Conservation (phyloP, 2,329 filamentous ascomycete species). For the Capronia coronata region DNA sequence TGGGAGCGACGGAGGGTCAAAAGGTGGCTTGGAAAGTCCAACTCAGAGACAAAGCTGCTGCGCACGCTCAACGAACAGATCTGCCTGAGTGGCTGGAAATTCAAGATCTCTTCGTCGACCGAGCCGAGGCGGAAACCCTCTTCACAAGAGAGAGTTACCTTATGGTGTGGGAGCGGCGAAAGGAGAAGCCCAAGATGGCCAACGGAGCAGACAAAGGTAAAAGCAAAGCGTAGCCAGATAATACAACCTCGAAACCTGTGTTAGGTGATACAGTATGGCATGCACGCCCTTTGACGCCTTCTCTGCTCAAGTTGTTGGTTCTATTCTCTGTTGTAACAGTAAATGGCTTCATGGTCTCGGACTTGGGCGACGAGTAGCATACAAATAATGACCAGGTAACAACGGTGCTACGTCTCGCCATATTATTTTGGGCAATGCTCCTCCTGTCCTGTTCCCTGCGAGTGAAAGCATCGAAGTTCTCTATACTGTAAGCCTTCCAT, state of each 20-base stretch:
- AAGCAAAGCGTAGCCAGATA: slow-evolving; percentile 33
- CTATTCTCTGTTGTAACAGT: too few species aligned
- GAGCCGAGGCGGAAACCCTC: slow-evolving; percentile 78
- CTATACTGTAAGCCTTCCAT: not conserved
- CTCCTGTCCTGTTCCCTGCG: too few species aligned
- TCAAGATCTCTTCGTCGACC: slow-evolving; percentile 89
- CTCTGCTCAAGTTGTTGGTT: too few species aligned
- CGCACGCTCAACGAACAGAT: slow-evolving; percentile 37
- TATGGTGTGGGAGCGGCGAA: slow-evolving; percentile 90
- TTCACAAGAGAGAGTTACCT: slow-evolving; percentile 92
- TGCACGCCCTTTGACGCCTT: too few species aligned
- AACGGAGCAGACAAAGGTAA: slow-evolving; percentile 36
- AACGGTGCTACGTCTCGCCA: too few species aligned
- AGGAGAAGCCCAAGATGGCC: slow-evolving; percentile 39
- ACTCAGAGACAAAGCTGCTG: slow-evolving; percentile 60
- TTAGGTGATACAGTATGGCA: too few species aligned
- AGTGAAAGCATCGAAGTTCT: not conserved
- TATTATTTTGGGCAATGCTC: too few species aligned
- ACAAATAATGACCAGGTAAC: too few species aligned
- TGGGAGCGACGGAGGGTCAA: slow-evolving; percentile 84
- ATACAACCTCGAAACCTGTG: too few species aligned
- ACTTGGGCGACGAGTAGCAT: too few species aligned
- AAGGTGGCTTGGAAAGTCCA: slow-evolving; percentile 95
- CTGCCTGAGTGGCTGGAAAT: slow-evolving; percentile 80
- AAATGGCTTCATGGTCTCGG: too few species aligned